Evolutionary conservation across 768 basidiomycete genomes (phyloP).

Genomic region (Rossbeevera mucosa): DNA sequence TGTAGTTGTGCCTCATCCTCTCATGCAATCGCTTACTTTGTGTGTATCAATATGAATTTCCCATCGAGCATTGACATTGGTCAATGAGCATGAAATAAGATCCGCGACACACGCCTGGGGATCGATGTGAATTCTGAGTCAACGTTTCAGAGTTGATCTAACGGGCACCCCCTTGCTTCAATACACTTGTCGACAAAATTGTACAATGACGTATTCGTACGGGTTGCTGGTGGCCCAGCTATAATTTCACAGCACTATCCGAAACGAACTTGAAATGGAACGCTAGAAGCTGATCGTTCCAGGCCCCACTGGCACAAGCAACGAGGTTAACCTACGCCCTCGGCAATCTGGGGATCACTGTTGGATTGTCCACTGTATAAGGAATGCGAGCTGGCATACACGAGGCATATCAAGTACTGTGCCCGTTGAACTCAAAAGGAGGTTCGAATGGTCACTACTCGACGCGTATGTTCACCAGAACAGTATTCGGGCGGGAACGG

Average conservation of each 20-base stretch:
- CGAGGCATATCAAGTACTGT: not conserved
- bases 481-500: too few relatives aligned
- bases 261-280: not conserved
- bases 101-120: too few relatives aligned
- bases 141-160: too few relatives aligned
- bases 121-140: too few relatives aligned
- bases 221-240: not conserved
- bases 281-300: not conserved
- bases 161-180: too few relatives aligned
- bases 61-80: not conserved
- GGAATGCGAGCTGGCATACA: not conserved
- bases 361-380: not conserved
- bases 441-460: too few relatives aligned
- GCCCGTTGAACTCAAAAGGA: too few relatives aligned
- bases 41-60: not conserved
- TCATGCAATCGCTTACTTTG: not conserved
- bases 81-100: not conserved
- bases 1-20: not conserved
- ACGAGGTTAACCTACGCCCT: not conserved
- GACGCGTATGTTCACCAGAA: too few relatives aligned
- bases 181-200: too few relatives aligned
- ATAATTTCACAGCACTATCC: not conserved
- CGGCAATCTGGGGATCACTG: not conserved
- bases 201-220: too few relatives aligned
- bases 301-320: not conserved